A percentile compares a stretch with the other conserved stretches of the same genome.
Conservation (phyloP, 257 asterid genomes). For the Solanum paucissectum region DNA sequence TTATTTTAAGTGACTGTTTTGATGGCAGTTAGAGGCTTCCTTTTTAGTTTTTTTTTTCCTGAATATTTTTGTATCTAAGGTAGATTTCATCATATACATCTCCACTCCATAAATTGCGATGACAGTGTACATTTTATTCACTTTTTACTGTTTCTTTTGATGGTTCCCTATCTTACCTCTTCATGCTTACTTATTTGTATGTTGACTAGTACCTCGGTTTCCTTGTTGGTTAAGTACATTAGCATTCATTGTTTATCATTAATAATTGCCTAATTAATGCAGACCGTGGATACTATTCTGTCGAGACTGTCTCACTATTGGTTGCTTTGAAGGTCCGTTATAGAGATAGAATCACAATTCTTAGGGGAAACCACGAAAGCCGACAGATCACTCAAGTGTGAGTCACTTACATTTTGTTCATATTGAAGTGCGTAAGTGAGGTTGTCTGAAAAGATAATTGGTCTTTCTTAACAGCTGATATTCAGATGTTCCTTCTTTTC, state of each 20-base stretch:
- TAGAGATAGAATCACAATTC: conserved; percentile 92
- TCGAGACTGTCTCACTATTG: conserved; percentile 91
- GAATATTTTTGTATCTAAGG: neutral
- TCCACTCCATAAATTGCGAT: neutral
- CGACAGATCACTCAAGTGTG: conserved; percentile 99
- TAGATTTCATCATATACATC: neutral
- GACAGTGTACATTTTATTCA: neutral
- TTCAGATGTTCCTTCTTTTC: neutral
- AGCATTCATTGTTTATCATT: conserved; percentile 1
- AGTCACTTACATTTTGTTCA: conserved; percentile 14
- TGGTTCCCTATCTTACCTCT: neutral
- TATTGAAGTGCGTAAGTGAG: neutral
- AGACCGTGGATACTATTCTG: conserved; percentile 98
- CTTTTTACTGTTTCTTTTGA: neutral
- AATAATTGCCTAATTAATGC: conserved; percentile 25
- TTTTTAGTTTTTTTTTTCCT: too few relatives aligned
- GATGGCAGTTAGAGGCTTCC: neutral
- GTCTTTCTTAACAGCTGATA: neutral
- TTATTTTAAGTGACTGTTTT: neutral
- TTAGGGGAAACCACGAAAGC: conserved; percentile 95
- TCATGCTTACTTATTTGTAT: neutral
- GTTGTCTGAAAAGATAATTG: neutral
- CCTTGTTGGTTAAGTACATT: neutral
- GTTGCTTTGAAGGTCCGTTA: conserved; percentile 95
- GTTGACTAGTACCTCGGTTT: neutral